Conservation (phyloP, 768 basidiomycete genomes). For the Naganishia friedmannii region DNA sequence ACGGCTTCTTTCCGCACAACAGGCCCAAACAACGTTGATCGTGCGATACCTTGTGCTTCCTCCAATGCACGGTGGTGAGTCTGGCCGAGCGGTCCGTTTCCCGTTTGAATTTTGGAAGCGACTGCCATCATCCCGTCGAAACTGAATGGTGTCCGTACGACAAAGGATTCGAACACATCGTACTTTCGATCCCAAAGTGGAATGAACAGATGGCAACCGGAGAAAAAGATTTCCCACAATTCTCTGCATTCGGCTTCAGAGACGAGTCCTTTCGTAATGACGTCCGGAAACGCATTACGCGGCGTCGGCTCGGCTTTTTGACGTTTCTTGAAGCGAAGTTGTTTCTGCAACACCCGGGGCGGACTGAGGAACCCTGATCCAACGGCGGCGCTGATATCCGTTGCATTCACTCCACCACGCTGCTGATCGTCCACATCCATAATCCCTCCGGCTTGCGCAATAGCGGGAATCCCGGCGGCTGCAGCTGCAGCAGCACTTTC, state of each 20-base stretch:
- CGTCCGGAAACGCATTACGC: constrained; percentile 51
- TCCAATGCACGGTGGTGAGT: constrained; percentile 89
- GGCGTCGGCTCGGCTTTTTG: constrained; percentile 50
- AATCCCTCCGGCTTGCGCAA: neutral
- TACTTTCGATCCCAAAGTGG: constrained; percentile 89
- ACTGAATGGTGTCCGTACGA: constrained; percentile 91
- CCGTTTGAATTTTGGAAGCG: constrained; percentile 85
- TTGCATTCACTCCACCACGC: constrained; percentile 51
- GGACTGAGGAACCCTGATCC: constrained; percentile 28
- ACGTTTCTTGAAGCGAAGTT: constrained; percentile 44
- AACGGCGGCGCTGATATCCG: constrained; percentile 12
- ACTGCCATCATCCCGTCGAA: constrained; percentile 90
- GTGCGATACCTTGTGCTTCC: constrained; percentile 92
- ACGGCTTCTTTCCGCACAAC: constrained; percentile 92
- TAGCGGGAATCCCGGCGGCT: constrained; percentile 12
- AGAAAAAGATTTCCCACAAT: constrained; percentile 92
- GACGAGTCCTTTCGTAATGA: constrained; percentile 70
- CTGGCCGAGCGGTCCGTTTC: constrained; percentile 69
- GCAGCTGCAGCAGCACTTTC: constrained; percentile 51
- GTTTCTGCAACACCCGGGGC: constrained; percentile 28
- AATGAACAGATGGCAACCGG: constrained; percentile 93
- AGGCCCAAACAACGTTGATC: constrained; percentile 88
- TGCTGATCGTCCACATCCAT: constrained; percentile 66
- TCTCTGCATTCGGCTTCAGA: constrained; percentile 80
- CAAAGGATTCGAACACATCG: constrained; percentile 87